Conservation (phyloP, 768 basidiomycete species). For the Lepiota subincarnata region DNA sequence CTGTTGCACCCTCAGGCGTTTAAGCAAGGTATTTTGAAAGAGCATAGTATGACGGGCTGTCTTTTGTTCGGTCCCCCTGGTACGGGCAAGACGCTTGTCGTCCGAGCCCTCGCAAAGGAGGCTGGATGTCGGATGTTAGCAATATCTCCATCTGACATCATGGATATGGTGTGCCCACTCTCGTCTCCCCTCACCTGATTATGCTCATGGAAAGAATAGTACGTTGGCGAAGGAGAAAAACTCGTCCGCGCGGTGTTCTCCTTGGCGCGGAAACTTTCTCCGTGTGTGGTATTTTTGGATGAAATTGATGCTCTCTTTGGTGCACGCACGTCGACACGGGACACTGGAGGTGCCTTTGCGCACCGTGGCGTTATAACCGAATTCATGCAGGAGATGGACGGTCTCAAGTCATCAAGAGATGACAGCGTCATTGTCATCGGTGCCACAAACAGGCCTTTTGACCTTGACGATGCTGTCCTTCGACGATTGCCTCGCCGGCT, state of each 20-base stretch:
- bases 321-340: conserved; percentile 72
- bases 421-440: conserved; percentile 88
- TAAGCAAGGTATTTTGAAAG: conserved; percentile 82
- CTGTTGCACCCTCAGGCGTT: conserved; percentile 86
- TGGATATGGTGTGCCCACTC: conserved; percentile 75
- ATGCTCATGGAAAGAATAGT: conserved; percentile 36
- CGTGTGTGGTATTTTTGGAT: conserved; percentile 92
- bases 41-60: conserved; percentile 88
- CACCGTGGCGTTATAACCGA: conserved; percentile 88
- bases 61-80: conserved; percentile 92
- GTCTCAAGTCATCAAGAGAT: conserved; percentile 73
- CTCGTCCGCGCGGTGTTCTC: conserved; percentile 87
- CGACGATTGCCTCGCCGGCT: conserved; percentile 83
- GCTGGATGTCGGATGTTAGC: conserved; percentile 92
- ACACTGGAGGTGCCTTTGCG: conserved; percentile 75
- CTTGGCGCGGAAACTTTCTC: conserved; percentile 79
- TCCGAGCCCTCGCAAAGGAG: conserved; percentile 88
- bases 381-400: conserved; percentile 98
- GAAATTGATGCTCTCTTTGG: conserved; percentile 94
- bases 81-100: conserved; percentile 83
- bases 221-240: conserved; percentile 87
- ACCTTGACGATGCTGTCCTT: conserved; percentile 88
- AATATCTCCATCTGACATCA: conserved; percentile 88
- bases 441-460: conserved; percentile 90
- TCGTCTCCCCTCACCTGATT: neutral